Conservation (phyloP, 768 basidiomycete species). For the Rhodotorula toruloides region DNA sequence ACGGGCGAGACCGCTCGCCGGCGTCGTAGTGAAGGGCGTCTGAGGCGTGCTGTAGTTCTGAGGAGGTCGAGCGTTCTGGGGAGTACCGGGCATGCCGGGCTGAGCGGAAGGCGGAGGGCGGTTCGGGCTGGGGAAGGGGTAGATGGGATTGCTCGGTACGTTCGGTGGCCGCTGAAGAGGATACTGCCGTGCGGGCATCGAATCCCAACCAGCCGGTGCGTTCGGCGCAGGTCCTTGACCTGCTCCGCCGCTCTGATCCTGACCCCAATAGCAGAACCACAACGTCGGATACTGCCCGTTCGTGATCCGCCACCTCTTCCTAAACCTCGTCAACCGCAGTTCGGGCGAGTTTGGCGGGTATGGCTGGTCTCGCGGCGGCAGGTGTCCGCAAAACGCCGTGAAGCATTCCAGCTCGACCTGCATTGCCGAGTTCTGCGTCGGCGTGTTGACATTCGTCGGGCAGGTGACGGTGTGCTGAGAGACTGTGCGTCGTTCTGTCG, state of each 20-base stretch:
- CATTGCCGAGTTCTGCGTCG: constrained; percentile 5
- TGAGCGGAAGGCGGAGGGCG: neutral
- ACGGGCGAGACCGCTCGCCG: neutral
- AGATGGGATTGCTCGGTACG: constrained; percentile 13
- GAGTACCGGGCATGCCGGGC: neutral
- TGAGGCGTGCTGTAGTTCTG: neutral
- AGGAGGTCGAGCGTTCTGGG: constrained; percentile 1
- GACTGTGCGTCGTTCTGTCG: constrained; percentile 11
- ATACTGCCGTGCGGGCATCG: constrained; percentile 24
- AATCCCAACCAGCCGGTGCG: constrained; percentile 36
- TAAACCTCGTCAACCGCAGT: constrained; percentile 27
- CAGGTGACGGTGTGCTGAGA: constrained; percentile 17
- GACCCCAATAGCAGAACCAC: constrained; percentile 38
- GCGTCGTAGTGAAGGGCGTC: neutral
- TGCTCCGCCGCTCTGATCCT: constrained; percentile 25
- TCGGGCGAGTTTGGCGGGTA: constrained; percentile 32
- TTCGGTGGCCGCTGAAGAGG: constrained; percentile 26
- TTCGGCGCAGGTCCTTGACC: neutral
- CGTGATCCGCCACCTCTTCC: constrained; percentile 35
- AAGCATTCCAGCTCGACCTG: constrained; percentile 35
- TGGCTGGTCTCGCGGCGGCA: constrained; percentile 27
- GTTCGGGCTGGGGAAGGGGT: constrained; percentile 17
- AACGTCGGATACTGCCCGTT: constrained; percentile 30
- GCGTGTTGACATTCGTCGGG: constrained; percentile 1
- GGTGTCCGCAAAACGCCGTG: constrained; percentile 31